phyloP scores from a whole-genome alignment of 768 basidiomycete genomes.

The Naganishia randhawae region DNA sequence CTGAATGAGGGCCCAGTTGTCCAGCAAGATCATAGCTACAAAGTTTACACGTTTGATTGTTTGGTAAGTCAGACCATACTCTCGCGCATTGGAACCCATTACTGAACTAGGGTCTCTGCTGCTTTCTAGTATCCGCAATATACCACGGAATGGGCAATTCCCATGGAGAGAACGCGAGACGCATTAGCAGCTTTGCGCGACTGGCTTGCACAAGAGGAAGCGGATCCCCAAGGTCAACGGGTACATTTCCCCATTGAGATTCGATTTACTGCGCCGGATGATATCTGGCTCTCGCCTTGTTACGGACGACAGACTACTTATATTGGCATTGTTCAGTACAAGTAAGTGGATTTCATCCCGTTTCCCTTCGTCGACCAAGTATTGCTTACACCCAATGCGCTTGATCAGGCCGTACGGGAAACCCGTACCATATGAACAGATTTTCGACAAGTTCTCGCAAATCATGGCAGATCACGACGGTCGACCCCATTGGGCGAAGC shows the following conservation, averaged over 20 bases:
- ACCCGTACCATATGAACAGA: conserved; percentile 71
- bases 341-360: conserved; percentile 57
- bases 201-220: conserved; percentile 67
- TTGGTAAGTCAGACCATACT: conserved; percentile 58
- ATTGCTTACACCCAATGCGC: background rate
- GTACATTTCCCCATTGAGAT: conserved; percentile 93
- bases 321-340: conserved; percentile 97
- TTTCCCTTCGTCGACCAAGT: background rate
- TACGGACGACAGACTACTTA: conserved; percentile 75
- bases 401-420: conserved; percentile 72
- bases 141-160: conserved; percentile 93
- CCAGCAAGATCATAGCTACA: conserved; percentile 70
- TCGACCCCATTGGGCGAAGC: conserved; percentile 94
- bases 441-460: conserved; percentile 71
- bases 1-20: conserved; percentile 59
- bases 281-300: conserved; percentile 91
- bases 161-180: conserved; percentile 62
- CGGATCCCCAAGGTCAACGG: conserved; percentile 67
- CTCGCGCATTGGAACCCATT: background rate
- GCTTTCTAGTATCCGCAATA: conserved; percentile 74
- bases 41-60: conserved; percentile 90
- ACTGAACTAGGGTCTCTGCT: background rate
- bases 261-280: conserved; percentile 78
- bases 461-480: conserved; percentile 69
- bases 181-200: conserved; percentile 68